Base-by-base conservation (phyloP, 2,329 filamentous ascomycete genomes). In the Ophiostoma perfectum region DNA sequence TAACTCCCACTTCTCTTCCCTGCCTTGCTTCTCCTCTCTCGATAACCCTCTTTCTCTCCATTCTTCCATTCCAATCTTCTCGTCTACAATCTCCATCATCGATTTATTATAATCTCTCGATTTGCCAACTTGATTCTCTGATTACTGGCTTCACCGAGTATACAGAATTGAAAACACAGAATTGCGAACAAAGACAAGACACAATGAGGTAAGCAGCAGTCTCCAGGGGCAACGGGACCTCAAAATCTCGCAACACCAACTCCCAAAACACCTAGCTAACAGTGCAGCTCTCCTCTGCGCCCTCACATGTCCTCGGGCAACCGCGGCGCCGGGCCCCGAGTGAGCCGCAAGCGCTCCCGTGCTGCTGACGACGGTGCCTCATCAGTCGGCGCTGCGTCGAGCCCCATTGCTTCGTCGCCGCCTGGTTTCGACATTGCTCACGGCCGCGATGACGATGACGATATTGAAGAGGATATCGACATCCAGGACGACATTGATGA, bases 221-320 rank as follows among this genome's bases (percentile, higher is more conserved):
- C 27, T 60, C 55, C 27, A 60, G 55, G 55, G 55, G 55, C 55
- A 38, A 60, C 49, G n/a, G n/a, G 12, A 9, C 49, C 49, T 55
- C n/a, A 9, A 60, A 60, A 38, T 12, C 44, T 16, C 38, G 36
- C 14, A 16, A 16, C 36, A 38, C 14, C 11, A 64, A 4, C 62
- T 14, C 18, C 14, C 9, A 47, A 47, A 49, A 38, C 39, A 42
- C 11, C 49, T 47, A 16, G 41, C 65, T 38, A 60, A 36, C 18
- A 5, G n/a, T 8, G 8, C 76, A 96, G 91, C 82, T 96, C 92
- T 78, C 93, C 93, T 77, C 84, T 96, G 70, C 88, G 90, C 78
- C 84, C 88, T 74, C 92, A 88, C 80, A 90, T 91, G 83, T 88
- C 89, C 70, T 93, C 93, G 72, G 92, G 89, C 74, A 97, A 96